Percentiles rank a stretch among this genome's conserved stretches.
Conservation (phyloP, 345 rosid genomes). For the Nasturtium officinale region DNA sequence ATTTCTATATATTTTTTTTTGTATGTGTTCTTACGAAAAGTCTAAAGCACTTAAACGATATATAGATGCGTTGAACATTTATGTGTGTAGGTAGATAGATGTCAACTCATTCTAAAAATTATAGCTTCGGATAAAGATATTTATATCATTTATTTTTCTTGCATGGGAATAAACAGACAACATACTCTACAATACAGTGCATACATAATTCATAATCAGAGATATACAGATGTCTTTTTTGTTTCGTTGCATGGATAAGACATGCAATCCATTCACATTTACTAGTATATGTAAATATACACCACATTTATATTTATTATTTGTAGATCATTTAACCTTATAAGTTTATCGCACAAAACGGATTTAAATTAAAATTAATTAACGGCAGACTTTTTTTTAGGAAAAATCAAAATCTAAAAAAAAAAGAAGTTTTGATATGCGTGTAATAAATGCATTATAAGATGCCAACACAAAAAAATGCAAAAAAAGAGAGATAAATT, state of each 20-base stretch:
- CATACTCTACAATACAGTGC: neutral
- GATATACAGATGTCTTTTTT: neutral
- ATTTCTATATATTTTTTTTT: neutral
- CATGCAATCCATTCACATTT: slow-evolving; percentile 23
- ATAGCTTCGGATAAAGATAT: neutral
- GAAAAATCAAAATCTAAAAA: too few species aligned
- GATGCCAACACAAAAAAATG: neutral
- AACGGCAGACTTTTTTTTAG: too few species aligned
- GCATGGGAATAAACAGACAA: slow-evolving; percentile 3
- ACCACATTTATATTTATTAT: neutral
- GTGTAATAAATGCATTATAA: too few species aligned
- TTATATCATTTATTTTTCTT: neutral
- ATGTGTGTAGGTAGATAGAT: slow-evolving; percentile 11
- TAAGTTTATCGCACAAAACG: too few species aligned
- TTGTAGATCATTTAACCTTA: neutral
- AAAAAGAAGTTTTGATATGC: too few species aligned
- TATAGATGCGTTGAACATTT: neutral
- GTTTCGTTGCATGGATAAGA: slow-evolving; percentile 13
- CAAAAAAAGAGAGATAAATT: neutral
- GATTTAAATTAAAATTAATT: too few species aligned
- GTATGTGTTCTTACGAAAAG: neutral
- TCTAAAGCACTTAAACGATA: neutral
- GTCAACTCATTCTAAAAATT: neutral
- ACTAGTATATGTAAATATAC: neutral
- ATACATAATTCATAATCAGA: neutral